Evolutionary conservation across 2,329 filamentous ascomycete species (phyloP), one percentile per base, ranked within the genome.

Genomic region (Rutstroemia sp.): DNA sequence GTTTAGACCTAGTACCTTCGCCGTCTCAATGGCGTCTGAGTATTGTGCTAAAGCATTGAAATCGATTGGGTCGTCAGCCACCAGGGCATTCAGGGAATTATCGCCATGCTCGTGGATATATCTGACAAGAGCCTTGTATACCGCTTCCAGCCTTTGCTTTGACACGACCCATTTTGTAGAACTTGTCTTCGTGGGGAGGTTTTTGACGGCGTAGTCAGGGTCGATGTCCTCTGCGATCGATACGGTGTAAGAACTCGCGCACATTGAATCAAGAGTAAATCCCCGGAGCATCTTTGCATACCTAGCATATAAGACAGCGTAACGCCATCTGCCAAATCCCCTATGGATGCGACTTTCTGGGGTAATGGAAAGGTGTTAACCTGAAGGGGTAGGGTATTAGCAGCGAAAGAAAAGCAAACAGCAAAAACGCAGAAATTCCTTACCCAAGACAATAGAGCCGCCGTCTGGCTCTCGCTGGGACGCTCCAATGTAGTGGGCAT

Each of bases 21-120:
- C 73, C 51, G 82, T 77, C 60, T 79, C 76, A 60, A 78, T 73
- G 25, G 74, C 72, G 63, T 81, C 78, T 25, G 79, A 77, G 61
- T 81, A 76, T 62, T 81, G 78, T 59, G 78, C 79, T 54, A 84
- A 76, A 51, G 76, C 74, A 69, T 81, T 80, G 63, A 83, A 80
- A 63, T 84, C 62, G 21, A 68, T 76, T 55, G 78, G 74, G 44
- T 74, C 73, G 62, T 76, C 76, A 51, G 79, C 75, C 58, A 58
- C 54, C 23, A 82, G 72, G 38, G 76, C 76, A 56, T 76, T 75
- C 54, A 83, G 73, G 42, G 78, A 76, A 2, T 74, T 71, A 17
- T 51, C 39, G 60, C 78, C 77, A 53, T 79, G 71, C 49, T 76
- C 74, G 51, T 78, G 77, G 55, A 83, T 78, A 65, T 82, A 83